Base-by-base conservation (phyloP, 108 stramenopile genomes). In the Cyclotella cryptica region DNA sequence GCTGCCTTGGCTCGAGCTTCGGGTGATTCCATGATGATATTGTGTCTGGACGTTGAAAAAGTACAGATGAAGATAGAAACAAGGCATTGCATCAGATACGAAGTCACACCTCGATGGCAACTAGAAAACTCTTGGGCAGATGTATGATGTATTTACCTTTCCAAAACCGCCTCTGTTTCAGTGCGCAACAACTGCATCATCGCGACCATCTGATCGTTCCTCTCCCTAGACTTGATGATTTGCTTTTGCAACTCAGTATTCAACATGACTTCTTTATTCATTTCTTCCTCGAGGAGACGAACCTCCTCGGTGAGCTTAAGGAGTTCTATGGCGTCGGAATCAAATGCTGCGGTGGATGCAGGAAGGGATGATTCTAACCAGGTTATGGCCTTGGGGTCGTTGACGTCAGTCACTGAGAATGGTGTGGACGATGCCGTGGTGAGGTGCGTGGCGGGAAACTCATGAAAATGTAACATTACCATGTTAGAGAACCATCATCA, bases 111-210 rank as follows among this genome's bases (percentile, higher is more conserved):
- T 35, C 35, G 35, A 35, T 6, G 35, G 6, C 35, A 35, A 5
- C 19, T 3, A 0, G 60, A n/a, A 24, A 45, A 51, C 18, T 29
- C 19, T 8, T 26, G 21, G 15, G 13, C 2, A 60, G 39, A 54
- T n/a, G n/a, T n/a, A n/a, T n/a, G 17, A 35, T 18, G 19, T 41
- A 63, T 72, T 49, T 29, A 75, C 83, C 87, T 75, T 44, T 86
- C 75, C 27, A 97, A 67, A 21, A 93, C 89, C 0, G 94, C 96
- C 78, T 97, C 96, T 1, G 92, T 97, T 82, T 97, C 96, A 2
- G 88, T 87, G 40, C 96, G 86, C 64, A 95, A 43, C 41, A 97
- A 51, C 54, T 89, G 78, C 88, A 97, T 91, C 84, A 92, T 88
- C 44, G 90, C 77, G 22, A 87, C 87, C 89, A 93, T 87, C 67